Percentiles rank a stretch among this genome's conserved stretches.
Evolutionary conservation across 2,329 filamentous ascomycete species (phyloP).

Genomic region (Incumbomyces delicatus): DNA sequence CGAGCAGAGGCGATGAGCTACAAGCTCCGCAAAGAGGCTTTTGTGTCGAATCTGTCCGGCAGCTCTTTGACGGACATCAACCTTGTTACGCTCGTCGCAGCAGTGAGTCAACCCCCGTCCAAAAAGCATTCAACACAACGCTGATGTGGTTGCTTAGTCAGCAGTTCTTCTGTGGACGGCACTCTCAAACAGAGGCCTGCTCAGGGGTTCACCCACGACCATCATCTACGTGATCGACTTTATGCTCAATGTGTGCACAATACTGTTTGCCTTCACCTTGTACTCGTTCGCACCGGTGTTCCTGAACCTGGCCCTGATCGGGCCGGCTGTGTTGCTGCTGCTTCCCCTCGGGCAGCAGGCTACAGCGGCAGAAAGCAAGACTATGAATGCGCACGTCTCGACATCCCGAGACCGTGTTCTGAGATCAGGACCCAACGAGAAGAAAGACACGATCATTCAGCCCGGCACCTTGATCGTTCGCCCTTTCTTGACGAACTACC

Average conservation of each 20-base stretch:
- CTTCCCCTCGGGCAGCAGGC: slow-evolving; percentile 9
- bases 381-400: slow-evolving; percentile 9
- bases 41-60: slow-evolving; percentile 83
- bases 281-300: slow-evolving; percentile 68
- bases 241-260: slow-evolving; percentile 70
- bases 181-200: slow-evolving; percentile 70
- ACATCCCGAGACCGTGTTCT: not conserved
- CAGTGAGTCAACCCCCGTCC: slow-evolving; percentile 49
- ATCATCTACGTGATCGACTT: slow-evolving; percentile 69
- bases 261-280: slow-evolving; percentile 75
- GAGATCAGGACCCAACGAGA: slow-evolving; percentile 4
- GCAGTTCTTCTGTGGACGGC: slow-evolving; percentile 80
- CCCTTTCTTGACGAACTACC: slow-evolving; percentile 85
- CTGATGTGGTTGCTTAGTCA: slow-evolving; percentile 44
- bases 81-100: slow-evolving; percentile 70
- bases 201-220: slow-evolving; percentile 67
- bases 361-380: slow-evolving; percentile 6
- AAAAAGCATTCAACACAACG: slow-evolving; percentile 8
- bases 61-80: slow-evolving; percentile 80
- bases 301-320: slow-evolving; percentile 62
- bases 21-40: slow-evolving; percentile 88
- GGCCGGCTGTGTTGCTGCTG: slow-evolving; percentile 55
- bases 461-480: slow-evolving; percentile 52
- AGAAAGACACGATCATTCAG: not conserved
- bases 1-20: slow-evolving; percentile 45